These are phyloP conservation scores for Elaeagnus macrophylla DNA, from an alignment of 306 rosid genomes.

Conservation along the genomic window DNA sequence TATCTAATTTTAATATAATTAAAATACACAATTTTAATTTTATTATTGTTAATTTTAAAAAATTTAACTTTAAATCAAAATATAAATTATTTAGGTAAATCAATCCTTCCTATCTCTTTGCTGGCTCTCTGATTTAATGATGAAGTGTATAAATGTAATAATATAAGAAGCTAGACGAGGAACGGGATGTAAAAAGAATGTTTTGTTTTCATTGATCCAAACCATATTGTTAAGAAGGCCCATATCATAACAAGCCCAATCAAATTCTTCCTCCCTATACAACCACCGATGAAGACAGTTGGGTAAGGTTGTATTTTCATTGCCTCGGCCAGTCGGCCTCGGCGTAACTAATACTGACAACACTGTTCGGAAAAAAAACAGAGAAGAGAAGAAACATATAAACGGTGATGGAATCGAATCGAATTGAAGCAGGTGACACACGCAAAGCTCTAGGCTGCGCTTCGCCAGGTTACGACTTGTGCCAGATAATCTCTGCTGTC, in stretches of 20 bases:
- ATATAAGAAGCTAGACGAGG: no score
- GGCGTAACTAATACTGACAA: background rate
- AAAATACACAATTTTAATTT: no score
- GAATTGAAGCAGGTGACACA: slow-evolving; percentile 14
- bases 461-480: slow-evolving; percentile 6
- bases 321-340: background rate
- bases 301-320: slow-evolving; percentile 2
- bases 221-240: no score
- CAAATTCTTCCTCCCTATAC: slow-evolving; percentile 1
- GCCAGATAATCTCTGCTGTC: slow-evolving; percentile 9
- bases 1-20: no score
- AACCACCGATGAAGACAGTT: slow-evolving; percentile 9
- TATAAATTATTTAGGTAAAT: no score
- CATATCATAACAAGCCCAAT: background rate
- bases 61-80: no score
- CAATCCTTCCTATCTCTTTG: no score
- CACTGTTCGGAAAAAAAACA: background rate
- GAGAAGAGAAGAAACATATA: background rate
- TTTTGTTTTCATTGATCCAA: no score
- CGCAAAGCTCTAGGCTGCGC: slow-evolving; percentile 11
- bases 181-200: no score
- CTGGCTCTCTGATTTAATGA: no score
- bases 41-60: no score
- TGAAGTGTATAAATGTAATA: no score
- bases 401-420: background rate